Evolutionary conservation across 2,329 filamentous ascomycete genomes (phyloP).

Genomic region (Ilyonectria sp.): DNA sequence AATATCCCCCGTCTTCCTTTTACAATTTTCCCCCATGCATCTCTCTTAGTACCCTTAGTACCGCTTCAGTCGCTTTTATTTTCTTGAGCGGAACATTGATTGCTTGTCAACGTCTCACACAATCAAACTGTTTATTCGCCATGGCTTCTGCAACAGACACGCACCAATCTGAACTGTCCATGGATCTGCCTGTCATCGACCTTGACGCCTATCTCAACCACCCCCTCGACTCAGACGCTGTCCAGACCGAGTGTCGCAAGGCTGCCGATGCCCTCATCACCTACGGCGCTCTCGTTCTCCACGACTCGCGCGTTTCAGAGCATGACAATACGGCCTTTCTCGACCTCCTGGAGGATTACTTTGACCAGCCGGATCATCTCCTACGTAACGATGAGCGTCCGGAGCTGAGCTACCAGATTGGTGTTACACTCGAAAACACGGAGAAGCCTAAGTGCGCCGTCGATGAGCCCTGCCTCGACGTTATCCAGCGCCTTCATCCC

Average conservation of each 20-base stretch:
- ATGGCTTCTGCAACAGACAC: constrained; percentile 33
- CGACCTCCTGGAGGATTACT: constrained; percentile 76
- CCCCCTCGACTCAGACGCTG: constrained; percentile 58
- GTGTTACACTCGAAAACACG: constrained; percentile 74
- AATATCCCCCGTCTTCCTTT: background rate
- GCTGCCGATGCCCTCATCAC: constrained; percentile 71
- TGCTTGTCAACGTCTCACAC: background rate
- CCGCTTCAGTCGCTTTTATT: background rate
- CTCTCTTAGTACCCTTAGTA: background rate
- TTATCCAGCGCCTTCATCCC: constrained; percentile 69
- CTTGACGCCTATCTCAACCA: constrained; percentile 69
- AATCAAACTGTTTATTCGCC: background rate
- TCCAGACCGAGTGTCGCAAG: constrained; percentile 66
- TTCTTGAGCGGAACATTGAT: background rate
- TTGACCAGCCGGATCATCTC: constrained; percentile 66
- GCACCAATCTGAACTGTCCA: constrained; percentile 52
- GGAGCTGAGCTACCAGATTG: constrained; percentile 72
- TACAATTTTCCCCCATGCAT: too few relatives aligned
- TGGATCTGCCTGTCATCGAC: constrained; percentile 74
- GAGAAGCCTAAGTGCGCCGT: constrained; percentile 76
- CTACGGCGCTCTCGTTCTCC: constrained; percentile 72
- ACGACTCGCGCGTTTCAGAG: constrained; percentile 72
- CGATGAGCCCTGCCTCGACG: constrained; percentile 71
- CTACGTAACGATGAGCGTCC: constrained; percentile 69
- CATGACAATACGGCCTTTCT: constrained; percentile 70